phyloP scores from a whole-genome alignment of 345 rosid genomes.

The Melaleuca alternifolia region DNA sequence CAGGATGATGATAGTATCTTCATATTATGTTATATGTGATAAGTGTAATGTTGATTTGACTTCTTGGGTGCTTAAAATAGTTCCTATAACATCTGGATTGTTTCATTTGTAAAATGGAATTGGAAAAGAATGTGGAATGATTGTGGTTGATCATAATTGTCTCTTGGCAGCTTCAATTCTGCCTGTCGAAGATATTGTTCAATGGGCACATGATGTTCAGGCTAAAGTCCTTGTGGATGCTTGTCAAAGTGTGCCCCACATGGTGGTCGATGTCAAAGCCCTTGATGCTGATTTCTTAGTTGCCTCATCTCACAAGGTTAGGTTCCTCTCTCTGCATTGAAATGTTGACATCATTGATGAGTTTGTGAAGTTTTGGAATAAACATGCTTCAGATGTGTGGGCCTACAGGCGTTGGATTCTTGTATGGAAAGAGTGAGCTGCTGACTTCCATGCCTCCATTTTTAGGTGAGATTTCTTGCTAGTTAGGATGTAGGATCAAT shows the following conservation, averaged over 20 bases:
- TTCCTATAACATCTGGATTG: background rate
- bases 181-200: slow-evolving; percentile 60
- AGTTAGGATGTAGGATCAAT: background rate
- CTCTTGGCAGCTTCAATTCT: slow-evolving; percentile 58
- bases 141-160: background rate
- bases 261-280: slow-evolving; percentile 75
- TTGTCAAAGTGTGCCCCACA: slow-evolving; percentile 97
- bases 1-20: background rate
- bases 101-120: background rate
- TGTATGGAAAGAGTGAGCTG: slow-evolving; percentile 72
- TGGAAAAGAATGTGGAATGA: background rate
- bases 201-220: slow-evolving; percentile 64
- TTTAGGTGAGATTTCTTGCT: slow-evolving; percentile 37
- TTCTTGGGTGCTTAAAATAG: background rate
- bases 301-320: slow-evolving; percentile 97
- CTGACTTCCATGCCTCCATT: slow-evolving; percentile 87
- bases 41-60: background rate
- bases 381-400: slow-evolving; percentile 99
- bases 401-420: slow-evolving; percentile 99
- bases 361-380: slow-evolving; percentile 44
- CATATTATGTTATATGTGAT: background rate
- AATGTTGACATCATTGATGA: slow-evolving; percentile 7
- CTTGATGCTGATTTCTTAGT: slow-evolving; percentile 86
- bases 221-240: slow-evolving; percentile 92
- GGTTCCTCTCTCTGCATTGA: slow-evolving; percentile 12